These are phyloP conservation scores for Diaporthe ilicicola DNA, from an alignment of 2,329 filamentous ascomycete genomes.

Conservation along the genomic window DNA sequence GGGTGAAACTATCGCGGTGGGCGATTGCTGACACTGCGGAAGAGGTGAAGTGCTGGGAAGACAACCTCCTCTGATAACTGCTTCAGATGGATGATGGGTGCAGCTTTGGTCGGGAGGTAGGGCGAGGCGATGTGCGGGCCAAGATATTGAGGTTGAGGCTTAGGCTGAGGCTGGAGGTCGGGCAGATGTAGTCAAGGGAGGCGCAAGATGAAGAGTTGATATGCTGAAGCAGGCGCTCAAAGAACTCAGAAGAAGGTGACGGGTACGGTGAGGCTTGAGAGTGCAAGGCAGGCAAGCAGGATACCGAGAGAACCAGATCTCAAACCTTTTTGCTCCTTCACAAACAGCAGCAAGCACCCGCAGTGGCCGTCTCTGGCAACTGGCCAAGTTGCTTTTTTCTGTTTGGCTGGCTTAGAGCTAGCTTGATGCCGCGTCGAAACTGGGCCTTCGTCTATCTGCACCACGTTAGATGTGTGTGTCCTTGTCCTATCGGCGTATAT, in stretches of 20 bases:
- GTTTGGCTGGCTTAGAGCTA: slow-evolving; percentile 22
- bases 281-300: slow-evolving; percentile 31
- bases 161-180: slow-evolving; percentile 32
- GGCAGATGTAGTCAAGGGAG: slow-evolving; percentile 33
- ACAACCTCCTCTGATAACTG: slow-evolving; percentile 34
- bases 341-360: slow-evolving; percentile 30
- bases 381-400: slow-evolving; percentile 3
- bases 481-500: neutral
- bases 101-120: slow-evolving; percentile 31
- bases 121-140: slow-evolving; percentile 27
- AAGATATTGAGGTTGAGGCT: slow-evolving; percentile 28
- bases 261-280: slow-evolving; percentile 31
- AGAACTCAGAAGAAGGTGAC: slow-evolving; percentile 32
- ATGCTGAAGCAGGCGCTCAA: slow-evolving; percentile 31
- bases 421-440: slow-evolving; percentile 20
- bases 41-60: slow-evolving; percentile 43
- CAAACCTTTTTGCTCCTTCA: slow-evolving; percentile 37
- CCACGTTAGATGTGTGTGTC: slow-evolving; percentile 20
- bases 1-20: slow-evolving; percentile 28
- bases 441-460: slow-evolving; percentile 34
- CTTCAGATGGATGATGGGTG: slow-evolving; percentile 29
- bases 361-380: slow-evolving; percentile 23
- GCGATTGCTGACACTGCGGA: slow-evolving; percentile 40
- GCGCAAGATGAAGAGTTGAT: slow-evolving; percentile 30
- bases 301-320: slow-evolving; percentile 36